Base-by-base conservation (phyloP, 2,329 filamentous ascomycete genomes). In the Clonostachys solani region DNA sequence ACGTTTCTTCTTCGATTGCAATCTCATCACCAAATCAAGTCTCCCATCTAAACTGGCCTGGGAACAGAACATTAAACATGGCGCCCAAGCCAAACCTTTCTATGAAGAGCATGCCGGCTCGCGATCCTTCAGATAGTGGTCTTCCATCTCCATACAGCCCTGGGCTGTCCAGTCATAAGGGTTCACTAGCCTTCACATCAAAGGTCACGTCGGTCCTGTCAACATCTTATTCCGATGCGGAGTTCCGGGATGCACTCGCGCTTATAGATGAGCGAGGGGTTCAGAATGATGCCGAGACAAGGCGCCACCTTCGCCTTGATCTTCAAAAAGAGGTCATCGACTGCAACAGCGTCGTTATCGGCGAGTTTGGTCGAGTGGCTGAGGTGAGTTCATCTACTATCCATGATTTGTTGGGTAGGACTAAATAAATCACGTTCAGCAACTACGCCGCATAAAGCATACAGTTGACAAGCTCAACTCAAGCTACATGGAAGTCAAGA, bases 281-380 rank as follows among this genome's bases (percentile, higher is more conserved):
- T 13, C 72, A 78, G 47, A 96, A 95, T 61, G 89, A 83, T 12
- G 77, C 88, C 10, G 87, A 92, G 54, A 86, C 84, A 4, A 80
- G 94, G 45, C 83, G 92, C 6, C 85, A 89, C 49, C 69, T 97
- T 15, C 83, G 92, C 15, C 68, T 95, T 2, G 84, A 95, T 61
- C 77, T 95, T 2, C 91, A 97, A 62, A 92, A 87, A 63, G 92
- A 97, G 61, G 88, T 96, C 36, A 92, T 97, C 48, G 83, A 92
- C 54, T 91, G 87, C 67, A 96, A 97, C 80, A 91, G 88, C 44
- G 83, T 89, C 53, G 88, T 97, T 52, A 83, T 97, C 49, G 76
- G 81, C 46, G 90, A 96, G 61, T 97, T 97, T 67, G 89, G 91
- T 35, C 79, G 84, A 47, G 90, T 99, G 53, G 89, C 92, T 33